Evolutionary conservation across 306 rosid genomes (phyloP).

Genomic region (Prosopis cineraria): DNA sequence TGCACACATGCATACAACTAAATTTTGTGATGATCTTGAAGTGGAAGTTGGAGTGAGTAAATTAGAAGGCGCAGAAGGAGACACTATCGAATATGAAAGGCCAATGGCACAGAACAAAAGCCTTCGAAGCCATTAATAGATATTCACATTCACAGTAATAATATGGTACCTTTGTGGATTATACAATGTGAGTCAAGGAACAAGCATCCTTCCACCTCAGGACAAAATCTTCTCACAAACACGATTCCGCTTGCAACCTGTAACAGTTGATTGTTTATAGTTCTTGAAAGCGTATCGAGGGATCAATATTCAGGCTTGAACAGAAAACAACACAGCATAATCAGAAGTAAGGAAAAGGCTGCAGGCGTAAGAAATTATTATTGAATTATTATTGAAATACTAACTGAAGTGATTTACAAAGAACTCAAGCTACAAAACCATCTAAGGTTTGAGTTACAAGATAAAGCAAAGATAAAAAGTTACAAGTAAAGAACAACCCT

Average conservation of each 20-base stretch:
- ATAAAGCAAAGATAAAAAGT: conserved; percentile 41
- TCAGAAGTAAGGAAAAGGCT: background rate
- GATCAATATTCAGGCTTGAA: background rate
- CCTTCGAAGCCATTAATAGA: background rate
- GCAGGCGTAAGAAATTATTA: conserved; percentile 28
- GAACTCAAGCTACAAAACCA: conserved; percentile 60
- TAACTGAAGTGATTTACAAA: conserved; percentile 63
- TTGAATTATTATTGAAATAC: conserved; percentile 55
- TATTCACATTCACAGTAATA: no score
- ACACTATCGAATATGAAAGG: no score
- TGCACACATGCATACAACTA: no score
- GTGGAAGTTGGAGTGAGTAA: no score
- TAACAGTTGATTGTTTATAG: background rate
- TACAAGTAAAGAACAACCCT: conserved; percentile 50
- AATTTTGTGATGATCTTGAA: no score
- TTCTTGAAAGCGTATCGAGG: background rate
- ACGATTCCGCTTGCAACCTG: background rate
- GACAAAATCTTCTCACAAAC: background rate
- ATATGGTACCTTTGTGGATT: background rate
- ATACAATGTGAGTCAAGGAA: background rate
- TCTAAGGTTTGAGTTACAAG: conserved; percentile 60
- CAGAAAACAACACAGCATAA: background rate
- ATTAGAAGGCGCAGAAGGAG: no score
- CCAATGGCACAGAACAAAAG: background rate
- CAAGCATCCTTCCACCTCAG: background rate